phyloP scores from a whole-genome alignment of 1,284 basidiomycete genomes.

The Ganoderma multipileum region DNA sequence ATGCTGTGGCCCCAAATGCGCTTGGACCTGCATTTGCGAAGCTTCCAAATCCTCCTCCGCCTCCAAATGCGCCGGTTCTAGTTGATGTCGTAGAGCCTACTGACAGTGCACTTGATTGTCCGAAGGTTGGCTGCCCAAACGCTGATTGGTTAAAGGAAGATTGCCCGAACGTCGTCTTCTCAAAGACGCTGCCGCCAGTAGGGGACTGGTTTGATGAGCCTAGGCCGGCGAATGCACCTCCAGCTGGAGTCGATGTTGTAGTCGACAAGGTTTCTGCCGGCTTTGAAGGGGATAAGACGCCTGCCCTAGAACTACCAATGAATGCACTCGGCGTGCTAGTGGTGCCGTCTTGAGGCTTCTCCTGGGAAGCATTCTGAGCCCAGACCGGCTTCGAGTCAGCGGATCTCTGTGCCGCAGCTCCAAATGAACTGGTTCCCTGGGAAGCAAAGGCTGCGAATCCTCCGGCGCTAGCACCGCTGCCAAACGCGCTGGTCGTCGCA shows the following conservation, averaged over 20 bases:
- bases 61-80: slow-evolving; percentile 19
- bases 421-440: slow-evolving; percentile 39
- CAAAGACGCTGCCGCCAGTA: slow-evolving; percentile 39
- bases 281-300: slow-evolving; percentile 12
- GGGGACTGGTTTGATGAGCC: slow-evolving; percentile 22
- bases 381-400: slow-evolving; percentile 35
- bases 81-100: slow-evolving; percentile 13
- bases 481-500: slow-evolving; percentile 12
- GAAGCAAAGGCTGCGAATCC: slow-evolving; percentile 34
- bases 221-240: slow-evolving; percentile 23
- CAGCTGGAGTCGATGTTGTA: slow-evolving; percentile 6
- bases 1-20: slow-evolving; percentile 35
- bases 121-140: slow-evolving; percentile 36
- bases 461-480: slow-evolving; percentile 17
- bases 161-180: slow-evolving; percentile 45
- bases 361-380: slow-evolving; percentile 18
- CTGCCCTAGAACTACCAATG: neutral
- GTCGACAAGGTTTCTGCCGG: slow-evolving; percentile 11
- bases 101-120: slow-evolving; percentile 18
- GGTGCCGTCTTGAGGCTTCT: slow-evolving; percentile 14
- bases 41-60: slow-evolving; percentile 33
- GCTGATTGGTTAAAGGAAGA: slow-evolving; percentile 35
- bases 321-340: neutral
- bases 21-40: slow-evolving; percentile 37
- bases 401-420: slow-evolving; percentile 27